Evolutionary conservation across 129 eudicot genomes (phyloP).

Genomic region (Sambucus nigra): DNA sequence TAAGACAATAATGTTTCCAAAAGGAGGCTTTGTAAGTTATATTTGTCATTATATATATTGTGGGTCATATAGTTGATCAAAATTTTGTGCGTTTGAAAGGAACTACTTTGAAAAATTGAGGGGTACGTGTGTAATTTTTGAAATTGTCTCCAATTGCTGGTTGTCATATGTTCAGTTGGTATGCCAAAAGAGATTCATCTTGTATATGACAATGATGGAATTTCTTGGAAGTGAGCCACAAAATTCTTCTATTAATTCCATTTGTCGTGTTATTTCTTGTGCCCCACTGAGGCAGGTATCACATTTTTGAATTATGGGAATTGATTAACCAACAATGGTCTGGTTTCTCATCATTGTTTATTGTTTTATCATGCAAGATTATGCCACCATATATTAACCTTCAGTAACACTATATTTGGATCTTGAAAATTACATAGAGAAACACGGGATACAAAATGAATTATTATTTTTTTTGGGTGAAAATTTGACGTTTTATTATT

Average conservation of each 20-base stretch:
- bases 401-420: too few species aligned
- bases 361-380: too few species aligned
- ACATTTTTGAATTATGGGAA: too few species aligned
- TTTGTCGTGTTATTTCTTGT: not conserved
- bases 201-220: not conserved
- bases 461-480: too few species aligned
- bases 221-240: not conserved
- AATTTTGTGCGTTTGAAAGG: not conserved
- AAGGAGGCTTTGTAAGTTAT: slow-evolving; percentile 12
- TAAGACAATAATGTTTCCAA: not conserved
- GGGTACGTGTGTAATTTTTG: not conserved
- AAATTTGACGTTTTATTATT: too few species aligned
- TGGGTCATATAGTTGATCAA: not conserved
- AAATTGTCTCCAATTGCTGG: not conserved
- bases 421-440: too few species aligned
- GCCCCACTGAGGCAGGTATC: too few species aligned
- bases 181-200: not conserved
- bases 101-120: not conserved
- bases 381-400: too few species aligned
- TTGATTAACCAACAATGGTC: too few species aligned
- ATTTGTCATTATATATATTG: not conserved
- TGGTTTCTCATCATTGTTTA: too few species aligned
- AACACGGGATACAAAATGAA: too few species aligned
- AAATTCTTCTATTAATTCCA: not conserved
- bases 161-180: not conserved